phyloP scores from a whole-genome alignment of 2,329 filamentous ascomycete genomes.

The Xenoacremonium recifei region DNA sequence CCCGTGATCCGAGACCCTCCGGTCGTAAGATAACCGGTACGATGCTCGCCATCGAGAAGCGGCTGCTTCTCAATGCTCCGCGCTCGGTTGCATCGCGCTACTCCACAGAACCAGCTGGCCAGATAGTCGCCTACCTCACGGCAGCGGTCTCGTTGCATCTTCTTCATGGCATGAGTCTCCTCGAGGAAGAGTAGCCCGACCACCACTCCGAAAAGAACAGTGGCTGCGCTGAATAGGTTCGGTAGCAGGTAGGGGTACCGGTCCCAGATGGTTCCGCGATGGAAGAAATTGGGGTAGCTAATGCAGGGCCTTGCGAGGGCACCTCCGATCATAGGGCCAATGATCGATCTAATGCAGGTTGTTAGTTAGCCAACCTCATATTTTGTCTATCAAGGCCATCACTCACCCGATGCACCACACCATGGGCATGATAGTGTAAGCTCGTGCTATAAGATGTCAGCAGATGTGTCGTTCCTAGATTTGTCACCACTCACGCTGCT shows the following conservation, averaged over 20 bases:
- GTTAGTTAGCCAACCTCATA: slow-evolving; percentile 18
- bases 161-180: slow-evolving; percentile 87
- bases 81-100: slow-evolving; percentile 32
- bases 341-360: slow-evolving; percentile 65
- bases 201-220: slow-evolving; percentile 72
- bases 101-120: slow-evolving; percentile 39
- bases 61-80: slow-evolving; percentile 56
- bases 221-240: slow-evolving; percentile 83
- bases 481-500: slow-evolving; percentile 66
- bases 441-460: slow-evolving; percentile 62
- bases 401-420: slow-evolving; percentile 91
- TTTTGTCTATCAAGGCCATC: neutral
- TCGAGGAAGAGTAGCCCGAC: slow-evolving; percentile 86
- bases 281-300: slow-evolving; percentile 75
- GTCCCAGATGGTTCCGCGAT: slow-evolving; percentile 75
- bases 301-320: slow-evolving; percentile 82
- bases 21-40: slow-evolving; percentile 56
- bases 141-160: slow-evolving; percentile 71
- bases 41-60: slow-evolving; percentile 61
- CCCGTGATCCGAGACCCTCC: slow-evolving; percentile 6
- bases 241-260: slow-evolving; percentile 86
- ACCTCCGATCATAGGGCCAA: slow-evolving; percentile 89
- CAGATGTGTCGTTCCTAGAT: neutral
- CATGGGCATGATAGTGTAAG: slow-evolving; percentile 96
- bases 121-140: slow-evolving; percentile 75